Percentiles rank a stretch among this genome's conserved stretches.
phyloP scores from a whole-genome alignment of 75 land plant genomes.

The Cryptomeria japonica region DNA sequence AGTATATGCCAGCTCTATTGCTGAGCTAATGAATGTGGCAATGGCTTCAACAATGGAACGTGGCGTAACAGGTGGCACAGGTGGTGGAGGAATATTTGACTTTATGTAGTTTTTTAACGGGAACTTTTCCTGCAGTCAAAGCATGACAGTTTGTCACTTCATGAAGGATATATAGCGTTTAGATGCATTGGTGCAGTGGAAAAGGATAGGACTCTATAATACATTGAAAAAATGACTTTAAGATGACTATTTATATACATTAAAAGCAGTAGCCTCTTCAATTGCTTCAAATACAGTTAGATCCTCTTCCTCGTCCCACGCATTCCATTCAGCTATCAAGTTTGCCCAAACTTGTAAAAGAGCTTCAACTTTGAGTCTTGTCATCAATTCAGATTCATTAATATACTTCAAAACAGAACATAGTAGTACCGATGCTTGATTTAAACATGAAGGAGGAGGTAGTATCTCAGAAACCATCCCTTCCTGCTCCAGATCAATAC shows the following conservation, averaged over 20 bases:
- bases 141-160: neutral
- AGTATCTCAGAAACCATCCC: constrained; percentile 13
- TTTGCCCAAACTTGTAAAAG: constrained; percentile 66
- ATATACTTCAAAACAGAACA: constrained; percentile 41
- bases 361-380: constrained; percentile 45
- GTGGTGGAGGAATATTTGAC: constrained; percentile 35
- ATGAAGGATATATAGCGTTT: neutral
- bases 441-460: constrained; percentile 71
- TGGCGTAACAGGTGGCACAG: constrained; percentile 49
- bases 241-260: constrained; percentile 10
- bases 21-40: constrained; percentile 56
- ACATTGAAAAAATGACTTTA: neutral
- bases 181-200: neutral
- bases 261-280: constrained; percentile 46
- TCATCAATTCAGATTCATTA: constrained; percentile 11
- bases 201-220: neutral
- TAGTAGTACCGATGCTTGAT: constrained; percentile 71
- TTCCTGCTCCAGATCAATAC: constrained; percentile 32
- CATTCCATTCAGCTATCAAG: constrained; percentile 75
- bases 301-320: constrained; percentile 90
- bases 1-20: constrained; percentile 56
- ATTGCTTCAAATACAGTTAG: constrained; percentile 67
- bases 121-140: constrained; percentile 37
- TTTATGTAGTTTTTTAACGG: constrained; percentile 44
- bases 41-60: constrained; percentile 75